Evolutionary conservation across 2,329 filamentous ascomycete species (phyloP).

Genomic region (Acarospora socialis): DNA sequence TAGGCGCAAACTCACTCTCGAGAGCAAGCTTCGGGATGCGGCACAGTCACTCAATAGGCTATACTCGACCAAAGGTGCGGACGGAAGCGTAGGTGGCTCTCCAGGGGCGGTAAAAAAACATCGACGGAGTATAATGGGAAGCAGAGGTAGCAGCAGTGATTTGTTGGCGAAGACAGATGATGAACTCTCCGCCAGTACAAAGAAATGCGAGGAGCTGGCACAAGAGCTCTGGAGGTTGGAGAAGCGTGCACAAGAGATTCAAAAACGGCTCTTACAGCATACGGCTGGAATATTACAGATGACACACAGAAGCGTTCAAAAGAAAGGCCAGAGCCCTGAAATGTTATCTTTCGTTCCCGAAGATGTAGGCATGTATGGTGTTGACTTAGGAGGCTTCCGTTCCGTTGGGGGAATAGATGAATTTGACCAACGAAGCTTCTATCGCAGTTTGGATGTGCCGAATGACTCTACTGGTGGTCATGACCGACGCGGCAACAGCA

Average conservation of each 20-base stretch:
- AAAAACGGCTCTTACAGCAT: conserved; percentile 68
- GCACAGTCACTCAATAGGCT: conserved; percentile 73
- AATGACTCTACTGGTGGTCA: conserved; percentile 31
- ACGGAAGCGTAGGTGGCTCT: conserved; percentile 30
- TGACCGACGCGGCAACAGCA: conserved; percentile 17
- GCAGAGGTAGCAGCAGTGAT: conserved; percentile 24
- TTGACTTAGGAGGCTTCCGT: conserved; percentile 33
- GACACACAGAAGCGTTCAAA: conserved; percentile 64
- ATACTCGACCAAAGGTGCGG: conserved; percentile 50
- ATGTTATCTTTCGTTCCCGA: too few species aligned
- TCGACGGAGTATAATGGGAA: conserved; percentile 35
- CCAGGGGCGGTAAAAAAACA: conserved; percentile 39
- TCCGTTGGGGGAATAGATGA: conserved; percentile 42
- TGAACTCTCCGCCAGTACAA: conserved; percentile 59
- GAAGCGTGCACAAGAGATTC: conserved; percentile 58
- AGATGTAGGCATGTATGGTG: conserved; percentile 28
- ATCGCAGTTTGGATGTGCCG: conserved; percentile 52
- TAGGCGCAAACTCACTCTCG: conserved; percentile 69
- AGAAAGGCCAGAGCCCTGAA: conserved; percentile 39
- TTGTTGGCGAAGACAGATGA: conserved; percentile 46
- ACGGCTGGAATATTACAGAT: conserved; percentile 85
- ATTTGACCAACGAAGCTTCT: conserved; percentile 67
- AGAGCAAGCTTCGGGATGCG: conserved; percentile 89
- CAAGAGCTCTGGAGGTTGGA: conserved; percentile 68
- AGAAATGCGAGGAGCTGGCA: conserved; percentile 73